Conservation (phyloP, 441 rosid species). For the Mallotus japonicus region DNA sequence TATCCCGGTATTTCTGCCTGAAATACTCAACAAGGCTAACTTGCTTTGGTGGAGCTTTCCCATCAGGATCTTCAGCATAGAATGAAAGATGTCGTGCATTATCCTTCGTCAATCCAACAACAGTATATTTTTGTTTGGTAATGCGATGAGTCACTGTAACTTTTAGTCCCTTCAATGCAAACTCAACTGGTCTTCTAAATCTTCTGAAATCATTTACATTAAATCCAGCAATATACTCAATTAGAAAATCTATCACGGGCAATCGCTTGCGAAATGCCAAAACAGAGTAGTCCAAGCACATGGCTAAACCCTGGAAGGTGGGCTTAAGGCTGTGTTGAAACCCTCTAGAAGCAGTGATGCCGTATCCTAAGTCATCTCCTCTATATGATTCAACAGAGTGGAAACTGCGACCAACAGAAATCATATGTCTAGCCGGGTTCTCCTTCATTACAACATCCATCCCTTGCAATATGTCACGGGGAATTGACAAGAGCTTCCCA, state of each 20-base stretch:
- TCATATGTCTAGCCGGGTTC: conserved; percentile 65
- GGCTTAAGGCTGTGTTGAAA: conserved; percentile 64
- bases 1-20: conserved; percentile 47
- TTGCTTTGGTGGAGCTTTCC: conserved; percentile 31
- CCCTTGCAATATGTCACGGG: conserved; percentile 82
- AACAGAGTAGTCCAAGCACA: conserved; percentile 82
- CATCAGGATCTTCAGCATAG: conserved; percentile 37
- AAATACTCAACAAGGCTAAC: conserved; percentile 54
- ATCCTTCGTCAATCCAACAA: conserved; percentile 46
- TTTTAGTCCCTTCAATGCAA: conserved; percentile 48
- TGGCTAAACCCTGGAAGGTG: conserved; percentile 59
- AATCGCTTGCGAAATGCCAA: conserved; percentile 64
- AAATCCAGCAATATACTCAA: conserved; percentile 36
- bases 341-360: conserved; percentile 60
- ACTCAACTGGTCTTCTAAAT: conserved; percentile 32
- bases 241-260: conserved; percentile 54
- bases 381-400: conserved; percentile 28
- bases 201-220: conserved; percentile 28
- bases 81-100: conserved; percentile 40
- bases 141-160: conserved; percentile 53
- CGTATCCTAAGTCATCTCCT: conserved; percentile 49
- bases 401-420: conserved; percentile 63
- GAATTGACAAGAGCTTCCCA: conserved; percentile 34
- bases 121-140: conserved; percentile 49
- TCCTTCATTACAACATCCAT: conserved; percentile 94